phyloP scores from a whole-genome alignment of 192 early-diverging fungal species.

The Linnemannia zychae region DNA sequence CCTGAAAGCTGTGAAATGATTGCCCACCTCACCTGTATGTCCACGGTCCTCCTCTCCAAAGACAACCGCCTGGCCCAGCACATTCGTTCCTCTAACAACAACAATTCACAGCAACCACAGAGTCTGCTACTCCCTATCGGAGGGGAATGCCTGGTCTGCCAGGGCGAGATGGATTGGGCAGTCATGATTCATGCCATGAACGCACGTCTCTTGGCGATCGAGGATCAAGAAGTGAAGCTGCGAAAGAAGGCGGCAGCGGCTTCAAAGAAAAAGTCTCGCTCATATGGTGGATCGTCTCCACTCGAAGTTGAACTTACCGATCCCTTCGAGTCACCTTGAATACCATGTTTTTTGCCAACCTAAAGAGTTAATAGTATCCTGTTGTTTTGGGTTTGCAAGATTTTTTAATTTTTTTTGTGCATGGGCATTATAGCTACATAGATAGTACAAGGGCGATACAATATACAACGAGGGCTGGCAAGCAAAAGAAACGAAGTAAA shows the following conservation, averaged over 20 bases:
- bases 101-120: not conserved
- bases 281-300: not conserved
- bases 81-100: not conserved
- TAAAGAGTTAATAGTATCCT: not conserved
- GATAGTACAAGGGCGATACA: not conserved
- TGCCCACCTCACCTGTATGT: slow-evolving; percentile 46
- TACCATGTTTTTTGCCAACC: not conserved
- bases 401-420: not conserved
- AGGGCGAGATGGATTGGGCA: slow-evolving; percentile 21
- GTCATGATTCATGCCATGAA: slow-evolving; percentile 40
- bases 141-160: slow-evolving; percentile 27
- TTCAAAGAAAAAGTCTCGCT: not conserved
- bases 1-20: slow-evolving; percentile 26
- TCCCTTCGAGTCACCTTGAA: slow-evolving; percentile 2
- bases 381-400: not conserved
- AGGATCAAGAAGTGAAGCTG: not conserved
- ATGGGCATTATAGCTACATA: not conserved
- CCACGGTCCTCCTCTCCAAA: slow-evolving; percentile 17
- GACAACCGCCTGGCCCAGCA: not conserved
- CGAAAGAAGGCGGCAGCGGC: not conserved
- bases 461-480: slow-evolving; percentile 1
- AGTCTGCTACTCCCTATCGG: slow-evolving; percentile 32
- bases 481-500: not conserved
- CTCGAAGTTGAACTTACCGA: not conserved
- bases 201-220: not conserved